A percentile compares a stretch with the other conserved stretches of the same genome.
Conservation (phyloP, 2,329 filamentous ascomycete genomes). For the Penicillium thymicola region DNA sequence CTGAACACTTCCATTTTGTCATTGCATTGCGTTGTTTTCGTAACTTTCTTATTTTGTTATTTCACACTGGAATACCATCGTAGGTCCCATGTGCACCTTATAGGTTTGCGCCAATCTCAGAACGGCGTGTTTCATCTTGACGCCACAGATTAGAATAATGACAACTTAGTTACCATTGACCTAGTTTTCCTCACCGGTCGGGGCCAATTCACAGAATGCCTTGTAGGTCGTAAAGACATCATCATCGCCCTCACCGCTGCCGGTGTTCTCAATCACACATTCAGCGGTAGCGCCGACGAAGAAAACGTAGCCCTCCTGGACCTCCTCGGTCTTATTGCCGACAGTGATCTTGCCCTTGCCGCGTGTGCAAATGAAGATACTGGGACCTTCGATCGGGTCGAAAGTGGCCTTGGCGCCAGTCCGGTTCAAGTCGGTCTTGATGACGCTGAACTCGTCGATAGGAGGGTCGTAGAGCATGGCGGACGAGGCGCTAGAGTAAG, state of each 20-base stretch:
- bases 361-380: constrained; percentile 84
- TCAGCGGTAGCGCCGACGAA: constrained; percentile 88
- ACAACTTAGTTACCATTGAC: constrained; percentile 33
- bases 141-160: constrained; percentile 14
- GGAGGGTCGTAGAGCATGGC: constrained; percentile 85
- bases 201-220: constrained; percentile 84
- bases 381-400: constrained; percentile 80
- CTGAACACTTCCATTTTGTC: neutral
- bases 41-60: neutral
- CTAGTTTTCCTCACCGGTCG: constrained; percentile 40
- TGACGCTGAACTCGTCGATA: constrained; percentile 92
- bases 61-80: neutral
- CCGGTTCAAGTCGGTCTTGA: constrained; percentile 70
- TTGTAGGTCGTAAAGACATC: constrained; percentile 84
- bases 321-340: constrained; percentile 72
- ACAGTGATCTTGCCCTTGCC: constrained; percentile 82
- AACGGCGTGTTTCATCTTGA: constrained; percentile 13
- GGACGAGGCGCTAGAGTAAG: constrained; percentile 73
- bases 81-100: constrained; percentile 4
- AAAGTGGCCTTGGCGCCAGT: constrained; percentile 80
- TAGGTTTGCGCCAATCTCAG: constrained; percentile 17
- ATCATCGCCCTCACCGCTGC: constrained; percentile 51
- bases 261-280: constrained; percentile 67
- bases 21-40: neutral
- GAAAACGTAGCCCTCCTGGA: constrained; percentile 71